Evolutionary conservation across 192 early-diverging fungal genomes (phyloP).

Genomic region (Coemansia sp.): DNA sequence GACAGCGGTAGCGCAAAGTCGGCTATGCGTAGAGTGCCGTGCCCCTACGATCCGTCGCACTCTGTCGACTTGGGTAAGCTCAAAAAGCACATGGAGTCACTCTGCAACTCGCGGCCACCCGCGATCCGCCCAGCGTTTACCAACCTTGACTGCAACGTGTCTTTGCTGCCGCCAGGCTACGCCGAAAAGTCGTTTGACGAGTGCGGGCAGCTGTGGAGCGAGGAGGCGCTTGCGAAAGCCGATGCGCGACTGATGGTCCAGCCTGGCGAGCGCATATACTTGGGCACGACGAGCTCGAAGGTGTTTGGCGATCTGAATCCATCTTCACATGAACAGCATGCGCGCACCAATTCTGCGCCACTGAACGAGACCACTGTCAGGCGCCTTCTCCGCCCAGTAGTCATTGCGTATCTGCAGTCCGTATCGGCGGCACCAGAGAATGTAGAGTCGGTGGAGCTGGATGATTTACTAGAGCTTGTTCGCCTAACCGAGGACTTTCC

Average conservation of each 20-base stretch:
- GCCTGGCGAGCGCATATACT: constrained; percentile 31
- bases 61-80: constrained; percentile 61
- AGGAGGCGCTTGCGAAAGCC: constrained; percentile 29
- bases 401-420: constrained; percentile 13
- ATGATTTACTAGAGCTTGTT: constrained; percentile 25
- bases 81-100: constrained; percentile 62
- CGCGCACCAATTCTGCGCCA: neutral
- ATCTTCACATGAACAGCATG: neutral
- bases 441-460: neutral
- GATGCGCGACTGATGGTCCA: constrained; percentile 33
- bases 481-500: constrained; percentile 20
- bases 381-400: constrained; percentile 14
- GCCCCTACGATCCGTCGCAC: constrained; percentile 76
- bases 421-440: neutral
- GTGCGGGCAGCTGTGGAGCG: constrained; percentile 21
- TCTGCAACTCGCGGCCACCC: constrained; percentile 69
- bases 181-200: constrained; percentile 1
- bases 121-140: constrained; percentile 32
- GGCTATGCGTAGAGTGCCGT: constrained; percentile 63
- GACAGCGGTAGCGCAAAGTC: constrained; percentile 2
- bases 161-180: constrained; percentile 21
- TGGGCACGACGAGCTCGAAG: neutral
- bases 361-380: neutral
- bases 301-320: constrained; percentile 7
- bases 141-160: constrained; percentile 51